phyloP scores from a whole-genome alignment of 2,329 filamentous ascomycete genomes.

The Colletotrichum coccodes region DNA sequence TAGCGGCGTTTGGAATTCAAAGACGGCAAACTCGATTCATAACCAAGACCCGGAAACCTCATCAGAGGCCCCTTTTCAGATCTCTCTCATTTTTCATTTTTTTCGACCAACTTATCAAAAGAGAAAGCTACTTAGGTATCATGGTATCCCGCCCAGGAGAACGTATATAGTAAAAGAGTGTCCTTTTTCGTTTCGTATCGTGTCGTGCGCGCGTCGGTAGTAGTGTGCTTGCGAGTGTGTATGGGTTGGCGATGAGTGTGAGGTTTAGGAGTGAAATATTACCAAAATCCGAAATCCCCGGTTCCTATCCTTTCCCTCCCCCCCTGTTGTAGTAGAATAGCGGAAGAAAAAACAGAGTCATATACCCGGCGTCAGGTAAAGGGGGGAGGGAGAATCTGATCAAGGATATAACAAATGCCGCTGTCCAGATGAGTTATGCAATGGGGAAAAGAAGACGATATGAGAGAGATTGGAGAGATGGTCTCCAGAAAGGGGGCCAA shows the following conservation, averaged over 20 bases:
- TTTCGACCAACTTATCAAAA: not conserved
- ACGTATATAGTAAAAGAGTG: not conserved
- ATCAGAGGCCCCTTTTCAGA: not conserved
- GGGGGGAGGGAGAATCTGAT: conserved; percentile 34
- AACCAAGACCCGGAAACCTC: not conserved
- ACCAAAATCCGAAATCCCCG: conserved; percentile 23
- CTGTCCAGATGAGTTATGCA: conserved; percentile 30
- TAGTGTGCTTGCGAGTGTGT: not conserved
- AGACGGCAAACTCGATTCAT: too few relatives aligned
- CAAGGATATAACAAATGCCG: conserved; percentile 34
- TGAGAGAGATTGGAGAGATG: not conserved
- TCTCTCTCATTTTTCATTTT: conserved; percentile 15
- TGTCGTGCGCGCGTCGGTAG: conserved; percentile 3
- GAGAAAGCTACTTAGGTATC: conserved; percentile 23
- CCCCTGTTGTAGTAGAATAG: conserved; percentile 28
- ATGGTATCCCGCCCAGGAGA: conserved; percentile 15
- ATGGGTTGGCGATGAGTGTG: not conserved
- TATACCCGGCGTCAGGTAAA: conserved; percentile 35
- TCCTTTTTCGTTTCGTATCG: not conserved
- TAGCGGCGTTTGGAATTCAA: not conserved
- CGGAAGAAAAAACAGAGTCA: conserved; percentile 39
- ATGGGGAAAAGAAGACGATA: conserved; percentile 32
- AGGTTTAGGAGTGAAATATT: not conserved
- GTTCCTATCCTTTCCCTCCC: conserved; percentile 32
- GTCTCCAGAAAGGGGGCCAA: conserved; percentile 24